Percentiles rank a stretch among this genome's conserved stretches.
Conservation (phyloP, 148 eudicot genomes). For the Persicaria maculosa region DNA sequence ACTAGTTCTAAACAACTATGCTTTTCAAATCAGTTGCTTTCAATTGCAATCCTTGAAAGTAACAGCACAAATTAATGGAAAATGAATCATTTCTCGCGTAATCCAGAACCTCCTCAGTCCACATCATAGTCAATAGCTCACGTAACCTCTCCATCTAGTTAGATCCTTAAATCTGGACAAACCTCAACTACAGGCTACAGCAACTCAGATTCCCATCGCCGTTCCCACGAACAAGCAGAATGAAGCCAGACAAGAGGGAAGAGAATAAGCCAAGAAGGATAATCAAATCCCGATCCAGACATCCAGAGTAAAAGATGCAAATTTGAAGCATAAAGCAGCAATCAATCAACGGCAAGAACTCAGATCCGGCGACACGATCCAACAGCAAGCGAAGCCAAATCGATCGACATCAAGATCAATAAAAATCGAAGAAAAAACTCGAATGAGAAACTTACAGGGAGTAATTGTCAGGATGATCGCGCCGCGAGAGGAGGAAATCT, state of each 20-base stretch:
- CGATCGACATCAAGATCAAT: background rate
- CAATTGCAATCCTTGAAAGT: background rate
- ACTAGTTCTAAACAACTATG: background rate
- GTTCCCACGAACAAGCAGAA: background rate
- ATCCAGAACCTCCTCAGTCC: background rate
- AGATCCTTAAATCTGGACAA: background rate
- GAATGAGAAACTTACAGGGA: constrained; percentile 1
- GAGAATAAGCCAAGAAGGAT: background rate
- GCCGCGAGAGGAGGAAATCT: background rate
- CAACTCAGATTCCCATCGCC: constrained; percentile 5
- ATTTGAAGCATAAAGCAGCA: background rate
- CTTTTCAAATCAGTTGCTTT: background rate
- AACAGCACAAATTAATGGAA: background rate
- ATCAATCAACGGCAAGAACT: background rate
- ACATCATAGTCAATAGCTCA: background rate
- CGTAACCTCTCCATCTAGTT: background rate
- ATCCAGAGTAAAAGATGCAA: background rate
- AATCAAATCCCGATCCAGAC: background rate
- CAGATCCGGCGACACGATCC: constrained; percentile 1
- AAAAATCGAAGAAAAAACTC: background rate
- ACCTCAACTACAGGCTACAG: background rate
- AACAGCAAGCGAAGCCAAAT: background rate
- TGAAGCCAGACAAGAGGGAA: background rate
- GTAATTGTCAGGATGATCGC: constrained; percentile 1
- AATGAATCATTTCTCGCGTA: background rate